Conservation (phyloP, 192 early-diverging fungal species). For the Backusella parvicylindrica region DNA sequence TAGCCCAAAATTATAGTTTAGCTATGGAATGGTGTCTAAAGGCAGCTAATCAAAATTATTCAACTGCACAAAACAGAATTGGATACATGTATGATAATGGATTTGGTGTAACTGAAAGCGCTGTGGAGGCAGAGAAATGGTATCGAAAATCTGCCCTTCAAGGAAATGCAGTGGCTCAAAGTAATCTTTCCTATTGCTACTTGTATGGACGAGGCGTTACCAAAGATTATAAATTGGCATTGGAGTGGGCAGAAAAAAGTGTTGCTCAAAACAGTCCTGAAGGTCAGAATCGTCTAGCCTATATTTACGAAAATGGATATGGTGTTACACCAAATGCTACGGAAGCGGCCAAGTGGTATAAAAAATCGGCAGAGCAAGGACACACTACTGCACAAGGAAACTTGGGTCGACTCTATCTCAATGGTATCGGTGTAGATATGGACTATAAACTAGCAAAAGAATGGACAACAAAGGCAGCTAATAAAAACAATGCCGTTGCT, state of each 20-base stretch:
- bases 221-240: neutral
- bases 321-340: slow-evolving; percentile 54
- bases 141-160: slow-evolving; percentile 16
- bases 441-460: slow-evolving; percentile 54
- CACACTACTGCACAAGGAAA: slow-evolving; percentile 54
- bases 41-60: slow-evolving; percentile 67
- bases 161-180: slow-evolving; percentile 53
- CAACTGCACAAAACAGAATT: slow-evolving; percentile 80
- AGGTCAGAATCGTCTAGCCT: neutral
- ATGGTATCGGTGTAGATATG: slow-evolving; percentile 46
- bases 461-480: slow-evolving; percentile 62
- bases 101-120: slow-evolving; percentile 41
- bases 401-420: slow-evolving; percentile 55
- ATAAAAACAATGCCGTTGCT: slow-evolving; percentile 68
- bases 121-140: slow-evolving; percentile 34
- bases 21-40: slow-evolving; percentile 63
- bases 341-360: slow-evolving; percentile 50
- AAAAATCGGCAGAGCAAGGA: slow-evolving; percentile 42
- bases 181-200: slow-evolving; percentile 20
- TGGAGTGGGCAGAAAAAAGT: neutral
- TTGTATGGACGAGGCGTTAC: neutral
- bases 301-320: slow-evolving; percentile 72
- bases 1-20: slow-evolving; percentile 40
- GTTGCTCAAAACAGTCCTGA: neutral
- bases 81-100: slow-evolving; percentile 76